A percentile compares a stretch with the other conserved stretches of the same genome.
Conservation (phyloP, 2,329 filamentous ascomycete genomes). For the Bipolaris bicolor region DNA sequence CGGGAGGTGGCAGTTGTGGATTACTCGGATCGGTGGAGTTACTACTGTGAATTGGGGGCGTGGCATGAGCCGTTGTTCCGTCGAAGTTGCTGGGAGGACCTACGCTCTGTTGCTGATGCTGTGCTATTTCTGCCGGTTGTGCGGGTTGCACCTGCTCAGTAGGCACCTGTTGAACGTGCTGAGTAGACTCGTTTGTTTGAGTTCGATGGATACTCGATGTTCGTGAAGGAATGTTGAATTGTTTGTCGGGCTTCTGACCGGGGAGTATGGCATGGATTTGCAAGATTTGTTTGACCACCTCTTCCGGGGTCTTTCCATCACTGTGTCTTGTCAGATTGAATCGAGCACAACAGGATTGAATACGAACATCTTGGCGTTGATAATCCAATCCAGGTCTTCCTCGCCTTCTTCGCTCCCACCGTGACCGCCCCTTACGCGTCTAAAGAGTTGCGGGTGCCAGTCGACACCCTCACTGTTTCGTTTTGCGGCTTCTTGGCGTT, state of each 20-base stretch:
- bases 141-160: conserved; percentile 12
- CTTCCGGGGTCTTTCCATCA: conserved; percentile 68
- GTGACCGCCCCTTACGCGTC: conserved; percentile 71
- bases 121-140: conserved; percentile 11
- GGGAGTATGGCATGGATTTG: conserved; percentile 83
- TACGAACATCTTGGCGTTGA: conserved; percentile 81
- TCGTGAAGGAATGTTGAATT: conserved; percentile 64
- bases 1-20: conserved; percentile 9
- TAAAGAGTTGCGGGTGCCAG: conserved; percentile 88
- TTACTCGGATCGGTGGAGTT: conserved; percentile 12
- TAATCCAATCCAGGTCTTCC: conserved; percentile 93
- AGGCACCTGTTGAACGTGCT: conserved; percentile 9
- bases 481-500: conserved; percentile 84
- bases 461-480: conserved; percentile 79
- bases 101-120: conserved; percentile 33
- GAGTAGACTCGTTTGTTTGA: conserved; percentile 14
- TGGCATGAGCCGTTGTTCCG: conserved; percentile 48
- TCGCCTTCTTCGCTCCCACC: conserved; percentile 78
- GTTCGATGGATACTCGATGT: conserved; percentile 31
- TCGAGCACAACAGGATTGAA: neutral
- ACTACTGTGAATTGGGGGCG: conserved; percentile 14
- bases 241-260: conserved; percentile 68
- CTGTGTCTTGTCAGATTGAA: conserved; percentile 22
- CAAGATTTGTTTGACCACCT: conserved; percentile 81
- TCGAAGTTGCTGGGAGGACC: conserved; percentile 65